Evolutionary conservation across 106 monocot species (phyloP).

Genomic region (Triglochin maritima): DNA sequence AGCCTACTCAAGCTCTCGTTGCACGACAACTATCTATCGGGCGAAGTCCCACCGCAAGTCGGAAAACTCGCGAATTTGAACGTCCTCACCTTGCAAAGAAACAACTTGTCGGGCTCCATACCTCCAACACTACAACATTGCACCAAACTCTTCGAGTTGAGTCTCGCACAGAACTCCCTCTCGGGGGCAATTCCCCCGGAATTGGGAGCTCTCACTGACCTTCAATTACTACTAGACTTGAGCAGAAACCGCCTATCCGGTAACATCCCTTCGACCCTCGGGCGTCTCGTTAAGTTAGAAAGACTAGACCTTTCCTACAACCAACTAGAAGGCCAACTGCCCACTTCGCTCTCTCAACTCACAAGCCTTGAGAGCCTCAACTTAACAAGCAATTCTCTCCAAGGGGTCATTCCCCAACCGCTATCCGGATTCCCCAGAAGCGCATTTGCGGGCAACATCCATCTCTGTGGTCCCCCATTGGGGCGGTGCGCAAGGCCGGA

Average conservation of each 20-base stretch:
- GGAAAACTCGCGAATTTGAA: conserved; percentile 57
- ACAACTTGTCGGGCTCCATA: conserved; percentile 55
- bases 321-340: conserved; percentile 52
- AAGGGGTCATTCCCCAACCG: conserved; percentile 36
- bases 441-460: conserved; percentile 40
- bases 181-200: conserved; percentile 59
- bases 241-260: conserved; percentile 67
- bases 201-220: conserved; percentile 50
- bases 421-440: conserved; percentile 41
- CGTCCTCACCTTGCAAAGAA: conserved; percentile 57
- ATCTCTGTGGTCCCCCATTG: conserved; percentile 59
- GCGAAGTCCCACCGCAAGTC: conserved; percentile 63
- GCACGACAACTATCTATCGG: conserved; percentile 59
- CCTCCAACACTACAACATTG: conserved; percentile 44
- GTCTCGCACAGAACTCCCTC: conserved; percentile 55
- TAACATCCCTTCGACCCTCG: conserved; percentile 55
- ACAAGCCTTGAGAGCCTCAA: conserved; percentile 72
- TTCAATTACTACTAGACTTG: conserved; percentile 73
- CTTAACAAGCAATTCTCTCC: conserved; percentile 57
- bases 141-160: conserved; percentile 56
- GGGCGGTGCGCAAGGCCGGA: conserved; percentile 9
- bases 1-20: conserved; percentile 59
- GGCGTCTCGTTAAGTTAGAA: conserved; percentile 67
- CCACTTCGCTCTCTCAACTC: conserved; percentile 39
- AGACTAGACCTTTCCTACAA: conserved; percentile 74